A percentile compares a stretch with the other conserved stretches of the same genome.
Conservation (phyloP, 768 basidiomycete genomes). For the Auricularia sp. region DNA sequence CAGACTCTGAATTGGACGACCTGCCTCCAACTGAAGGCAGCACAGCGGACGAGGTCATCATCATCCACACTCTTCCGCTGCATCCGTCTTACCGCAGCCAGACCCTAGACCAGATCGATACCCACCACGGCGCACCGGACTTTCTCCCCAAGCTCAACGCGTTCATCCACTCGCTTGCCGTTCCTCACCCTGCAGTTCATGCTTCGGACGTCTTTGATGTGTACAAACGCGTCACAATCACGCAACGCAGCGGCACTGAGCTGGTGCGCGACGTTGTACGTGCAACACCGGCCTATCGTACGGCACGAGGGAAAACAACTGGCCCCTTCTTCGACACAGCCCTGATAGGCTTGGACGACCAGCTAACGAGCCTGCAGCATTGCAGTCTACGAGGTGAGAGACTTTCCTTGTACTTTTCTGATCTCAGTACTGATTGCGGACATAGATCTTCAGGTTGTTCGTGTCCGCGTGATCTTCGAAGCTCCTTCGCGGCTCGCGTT, state of each 20-base stretch:
- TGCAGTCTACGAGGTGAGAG: not conserved
- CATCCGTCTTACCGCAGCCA: too few species aligned
- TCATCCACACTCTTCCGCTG: too few species aligned
- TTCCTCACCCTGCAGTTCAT: not conserved
- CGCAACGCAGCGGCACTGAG: not conserved
- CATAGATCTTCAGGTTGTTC: conserved; percentile 9
- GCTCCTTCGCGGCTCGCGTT: conserved; percentile 1
- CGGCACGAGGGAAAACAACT: not conserved
- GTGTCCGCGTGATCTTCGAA: conserved; percentile 8
- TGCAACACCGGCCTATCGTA: conserved; percentile 3
- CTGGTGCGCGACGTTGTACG: conserved; percentile 2
- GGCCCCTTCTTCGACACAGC: conserved; percentile 8
- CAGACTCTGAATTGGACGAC: not conserved
- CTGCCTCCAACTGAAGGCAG: too few species aligned
- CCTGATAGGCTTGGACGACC: not conserved
- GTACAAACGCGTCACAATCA: not conserved
- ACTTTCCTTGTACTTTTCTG: not conserved
- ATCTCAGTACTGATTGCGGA: not conserved
- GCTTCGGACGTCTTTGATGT: not conserved
- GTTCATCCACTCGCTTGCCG: not conserved
- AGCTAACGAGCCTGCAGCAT: not conserved
- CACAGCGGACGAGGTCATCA: too few species aligned
- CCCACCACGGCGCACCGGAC: not conserved
- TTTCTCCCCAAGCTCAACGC: not conserved
- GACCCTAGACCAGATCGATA: too few species aligned